These are phyloP conservation scores for Pleurostoma richardsiae DNA, from an alignment of 2,329 filamentous ascomycete species.

Conservation along the genomic window DNA sequence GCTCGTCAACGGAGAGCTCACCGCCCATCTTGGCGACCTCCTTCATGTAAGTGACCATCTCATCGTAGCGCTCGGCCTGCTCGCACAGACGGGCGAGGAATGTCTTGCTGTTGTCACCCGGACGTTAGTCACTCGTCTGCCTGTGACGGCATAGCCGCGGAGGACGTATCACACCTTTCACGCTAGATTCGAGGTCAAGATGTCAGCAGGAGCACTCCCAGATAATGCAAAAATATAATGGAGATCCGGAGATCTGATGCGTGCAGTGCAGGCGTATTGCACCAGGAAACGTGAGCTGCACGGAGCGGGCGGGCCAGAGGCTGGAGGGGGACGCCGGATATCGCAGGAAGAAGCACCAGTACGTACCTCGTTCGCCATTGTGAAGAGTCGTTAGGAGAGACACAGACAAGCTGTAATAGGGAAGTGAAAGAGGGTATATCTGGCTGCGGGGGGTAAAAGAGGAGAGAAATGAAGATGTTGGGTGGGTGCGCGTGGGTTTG, in stretches of 20 bases:
- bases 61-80: conserved; percentile 99
- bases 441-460: neutral
- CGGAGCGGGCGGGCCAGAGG: too few species aligned
- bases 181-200: conserved; percentile 12
- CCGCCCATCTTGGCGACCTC: conserved; percentile 87
- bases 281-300: too few species aligned
- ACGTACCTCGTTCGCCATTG: conserved; percentile 25
- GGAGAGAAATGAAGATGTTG: conserved; percentile 7
- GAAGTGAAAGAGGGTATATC: too few species aligned
- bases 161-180: conserved; percentile 20
- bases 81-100: conserved; percentile 99
- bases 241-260: too few species aligned
- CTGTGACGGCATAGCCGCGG: conserved; percentile 2
- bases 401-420: too few species aligned
- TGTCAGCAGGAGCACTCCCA: conserved; percentile 13
- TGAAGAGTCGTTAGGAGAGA: conserved; percentile 4
- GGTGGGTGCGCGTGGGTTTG: conserved; percentile 4
- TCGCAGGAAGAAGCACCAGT: neutral
- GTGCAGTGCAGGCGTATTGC: too few species aligned
- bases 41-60: conserved; percentile 99
- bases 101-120: conserved; percentile 73
- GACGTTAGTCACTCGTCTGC: conserved; percentile 26
- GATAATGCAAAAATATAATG: too few species aligned
- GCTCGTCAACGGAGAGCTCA: conserved; percentile 91
- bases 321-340: too few species aligned